Evolutionary conservation across 805 yeast species (phyloP), one percentile per base, ranked within the genome.

Genomic region (Schizosaccharomyces octosporus): DNA sequence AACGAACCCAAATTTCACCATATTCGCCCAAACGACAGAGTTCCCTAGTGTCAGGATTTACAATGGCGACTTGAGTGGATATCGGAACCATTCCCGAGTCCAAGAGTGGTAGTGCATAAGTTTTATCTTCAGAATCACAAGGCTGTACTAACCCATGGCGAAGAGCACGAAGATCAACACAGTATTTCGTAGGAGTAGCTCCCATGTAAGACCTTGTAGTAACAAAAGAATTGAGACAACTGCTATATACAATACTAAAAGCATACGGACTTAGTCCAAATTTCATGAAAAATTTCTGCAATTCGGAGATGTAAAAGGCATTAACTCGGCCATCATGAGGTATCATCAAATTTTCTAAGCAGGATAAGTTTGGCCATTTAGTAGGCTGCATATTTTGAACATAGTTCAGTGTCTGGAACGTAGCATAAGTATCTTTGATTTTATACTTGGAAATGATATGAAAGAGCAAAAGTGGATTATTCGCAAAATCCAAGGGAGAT

Each of bases 11-110:
- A 48, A 93, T 87, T 72, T 93, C 99, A 42, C 99, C 99, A 70
- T 81, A 82, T 70, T 93, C 98, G 6, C 97, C 97, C 61, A 82
- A 83, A 63, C 79, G 80, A 69, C 98, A 90, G 13, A 88, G 74
- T 61, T 75, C 74, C 57, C 78, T 71, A 0, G 97, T 90, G 69
- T 93, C 97, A 0, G 98, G 98, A 65, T 93, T 93, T 2, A 93
- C 97, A 63, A 93, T 85, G 0, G 95, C 93, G 42, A 93, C 80
- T 68, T 89, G 95, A 0, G 97, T 87, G 69, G 95, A 86, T 7
- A 88, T 89, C 0, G 97, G 94, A 0, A 89, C 97, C 77, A 90
- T 85, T 13, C 99, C 99, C 0, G 95, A 86, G 68, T 93, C 98
- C 61, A 93, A 73, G 0, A 88, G 87, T 29, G 48, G 61, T 19